Base-by-base conservation (phyloP, 805 yeast species). In the Ogataea zsoltii region DNA sequence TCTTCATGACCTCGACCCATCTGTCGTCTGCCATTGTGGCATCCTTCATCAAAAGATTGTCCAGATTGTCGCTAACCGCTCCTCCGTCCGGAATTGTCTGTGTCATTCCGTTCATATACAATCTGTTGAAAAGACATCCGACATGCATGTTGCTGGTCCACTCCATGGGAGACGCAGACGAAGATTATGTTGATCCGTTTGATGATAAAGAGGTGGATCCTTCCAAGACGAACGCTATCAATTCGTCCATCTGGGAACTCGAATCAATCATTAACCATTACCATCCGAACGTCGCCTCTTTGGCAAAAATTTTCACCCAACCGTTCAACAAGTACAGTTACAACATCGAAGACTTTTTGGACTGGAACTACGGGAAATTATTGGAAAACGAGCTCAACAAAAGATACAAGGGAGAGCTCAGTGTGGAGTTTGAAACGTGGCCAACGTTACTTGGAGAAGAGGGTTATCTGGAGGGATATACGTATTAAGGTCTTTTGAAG, bases 271-370 rank as follows among this genome's bases (percentile, higher is more conserved):
- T 56, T 42, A 67, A 79, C 11, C 99, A 94, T 63, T 92, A 90
- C 61, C 98, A 94, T 68, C 97, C 98, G 13, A 94, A 94, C 58
- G 89, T 94, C 11, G 92, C 97, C 1, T 85, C 97, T 0, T 72
- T 94, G 56, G 97, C 97, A 14, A 84, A 82, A 61, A 87, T 94
- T 25, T 86, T 88, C 61, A 76, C 82, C 15, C 97, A 94, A 66
- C 97, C 97, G 3, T 92, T 90, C 70, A 79, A 83, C 60, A 94
- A 94, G 63, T 82, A 85, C 45, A 79, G 79, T 56, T 94, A 94
- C 64, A 87, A 87, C 63, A 73, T 94, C 74, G 99, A 94, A 63
- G 98, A 94, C 62, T 94, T 94, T 71, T 68, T 94, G 57, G 96
- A 91, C 65, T 92, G 96, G 88, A 82, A 84, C 46, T 94, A 91